Conservation (phyloP, 1,284 basidiomycete species). For the Ceratobasidium sp. region DNA sequence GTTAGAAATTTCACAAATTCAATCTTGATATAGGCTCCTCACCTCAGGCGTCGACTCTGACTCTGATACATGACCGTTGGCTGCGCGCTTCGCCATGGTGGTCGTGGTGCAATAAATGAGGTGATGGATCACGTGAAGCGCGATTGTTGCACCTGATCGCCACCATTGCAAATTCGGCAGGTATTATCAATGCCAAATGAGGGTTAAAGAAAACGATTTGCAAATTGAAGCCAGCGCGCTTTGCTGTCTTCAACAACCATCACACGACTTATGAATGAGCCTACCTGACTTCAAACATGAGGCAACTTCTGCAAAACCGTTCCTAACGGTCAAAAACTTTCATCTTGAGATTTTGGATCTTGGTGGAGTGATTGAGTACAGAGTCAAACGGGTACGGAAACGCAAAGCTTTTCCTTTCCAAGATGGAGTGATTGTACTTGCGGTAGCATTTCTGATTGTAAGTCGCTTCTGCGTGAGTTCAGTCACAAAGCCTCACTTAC, state of each 20-base stretch:
- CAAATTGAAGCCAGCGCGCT: too few species aligned
- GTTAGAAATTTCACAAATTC: background rate
- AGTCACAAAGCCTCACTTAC: background rate
- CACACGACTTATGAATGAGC: slow-evolving; percentile 20
- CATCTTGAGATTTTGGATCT: background rate
- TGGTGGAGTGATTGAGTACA: slow-evolving; percentile 14
- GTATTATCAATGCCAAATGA: background rate
- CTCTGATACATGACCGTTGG: slow-evolving; percentile 32
- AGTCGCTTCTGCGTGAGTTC: background rate
- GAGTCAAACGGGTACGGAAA: background rate
- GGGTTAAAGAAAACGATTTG: background rate
- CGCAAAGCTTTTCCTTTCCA: background rate
- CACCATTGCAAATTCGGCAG: background rate
- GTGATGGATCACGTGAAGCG: slow-evolving; percentile 22
- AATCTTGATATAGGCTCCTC: background rate
- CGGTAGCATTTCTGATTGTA: background rate
- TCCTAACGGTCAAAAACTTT: background rate
- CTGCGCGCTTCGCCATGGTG: slow-evolving; percentile 38
- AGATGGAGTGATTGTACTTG: background rate
- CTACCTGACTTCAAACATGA: background rate
- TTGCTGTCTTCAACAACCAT: too few species aligned
- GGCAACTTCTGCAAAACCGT: background rate
- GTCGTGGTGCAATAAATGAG: background rate
- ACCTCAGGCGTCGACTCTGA: slow-evolving; percentile 30
- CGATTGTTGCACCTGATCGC: slow-evolving; percentile 23